Conservation (phyloP, 768 basidiomycete species). For the Lenzites betulinus region DNA sequence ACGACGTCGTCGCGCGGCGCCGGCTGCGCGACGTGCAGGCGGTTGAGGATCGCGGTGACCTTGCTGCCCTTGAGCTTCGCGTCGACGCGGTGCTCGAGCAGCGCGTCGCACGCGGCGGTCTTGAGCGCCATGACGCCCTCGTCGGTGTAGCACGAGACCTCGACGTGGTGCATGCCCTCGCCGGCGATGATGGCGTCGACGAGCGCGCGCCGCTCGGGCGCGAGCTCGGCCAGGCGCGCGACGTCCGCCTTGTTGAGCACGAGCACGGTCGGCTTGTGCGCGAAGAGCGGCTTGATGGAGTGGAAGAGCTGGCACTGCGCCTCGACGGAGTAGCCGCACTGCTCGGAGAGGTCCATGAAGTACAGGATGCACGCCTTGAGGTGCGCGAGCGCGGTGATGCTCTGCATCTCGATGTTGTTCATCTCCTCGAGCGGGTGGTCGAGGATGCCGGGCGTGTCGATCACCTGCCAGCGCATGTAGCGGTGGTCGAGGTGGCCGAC, state of each 20-base stretch:
- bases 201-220: slow-evolving; percentile 70
- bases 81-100: slow-evolving; percentile 94
- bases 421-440: slow-evolving; percentile 99
- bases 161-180: slow-evolving; percentile 73
- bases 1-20: slow-evolving; percentile 88
- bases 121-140: slow-evolving; percentile 98
- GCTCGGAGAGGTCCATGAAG: slow-evolving; percentile 98
- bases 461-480: slow-evolving; percentile 99
- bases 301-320: slow-evolving; percentile 99
- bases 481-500: slow-evolving; percentile 99
- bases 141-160: slow-evolving; percentile 93
- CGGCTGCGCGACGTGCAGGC: slow-evolving; percentile 94
- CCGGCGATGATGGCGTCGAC: slow-evolving; percentile 84
- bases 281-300: slow-evolving; percentile 97
- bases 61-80: slow-evolving; percentile 92
- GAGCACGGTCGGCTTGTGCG: slow-evolving; percentile 88
- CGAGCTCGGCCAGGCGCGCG: slow-evolving; percentile 81
- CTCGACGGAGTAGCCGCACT: slow-evolving; percentile 96
- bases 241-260: slow-evolving; percentile 99
- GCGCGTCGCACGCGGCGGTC: slow-evolving; percentile 92
- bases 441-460: slow-evolving; percentile 97
- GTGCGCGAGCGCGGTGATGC: slow-evolving; percentile 96
- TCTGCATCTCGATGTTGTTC: slow-evolving; percentile 99
- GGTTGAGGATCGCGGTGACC: slow-evolving; percentile 89
- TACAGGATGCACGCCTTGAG: slow-evolving; percentile 92